These are phyloP conservation scores for Melaleuca alternifolia DNA, from an alignment of 345 rosid species.

Conservation along the genomic window DNA sequence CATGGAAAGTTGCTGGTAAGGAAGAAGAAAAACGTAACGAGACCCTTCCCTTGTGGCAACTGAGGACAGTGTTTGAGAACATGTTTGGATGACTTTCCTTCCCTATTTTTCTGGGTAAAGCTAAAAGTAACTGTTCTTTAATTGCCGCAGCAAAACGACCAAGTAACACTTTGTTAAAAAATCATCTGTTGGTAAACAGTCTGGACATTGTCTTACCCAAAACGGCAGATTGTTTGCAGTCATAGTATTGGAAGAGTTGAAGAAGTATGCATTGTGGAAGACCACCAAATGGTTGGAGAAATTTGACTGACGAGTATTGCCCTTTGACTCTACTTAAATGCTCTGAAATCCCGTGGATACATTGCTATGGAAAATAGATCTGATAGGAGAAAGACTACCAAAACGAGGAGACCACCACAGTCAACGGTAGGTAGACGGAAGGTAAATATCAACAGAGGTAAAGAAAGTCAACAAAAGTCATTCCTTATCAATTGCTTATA, in stretches of 20 bases:
- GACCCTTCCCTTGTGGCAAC: background rate
- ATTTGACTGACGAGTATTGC: background rate
- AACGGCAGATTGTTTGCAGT: background rate
- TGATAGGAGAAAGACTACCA: background rate
- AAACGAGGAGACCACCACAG: background rate
- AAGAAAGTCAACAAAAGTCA: background rate
- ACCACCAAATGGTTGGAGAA: background rate
- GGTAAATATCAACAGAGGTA: background rate
- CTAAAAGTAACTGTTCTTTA: background rate
- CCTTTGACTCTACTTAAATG: background rate
- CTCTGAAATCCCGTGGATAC: background rate
- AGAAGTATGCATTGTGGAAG: background rate
- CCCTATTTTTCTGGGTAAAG: background rate
- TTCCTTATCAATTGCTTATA: background rate
- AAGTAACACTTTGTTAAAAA: background rate
- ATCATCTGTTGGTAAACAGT: background rate
- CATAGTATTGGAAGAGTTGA: background rate
- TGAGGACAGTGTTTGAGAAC: background rate
- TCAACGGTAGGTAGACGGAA: background rate
- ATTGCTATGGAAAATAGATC: background rate
- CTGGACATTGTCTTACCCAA: background rate
- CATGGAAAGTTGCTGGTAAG: background rate
- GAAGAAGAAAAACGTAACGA: fast-evolving
- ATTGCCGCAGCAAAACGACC: background rate
- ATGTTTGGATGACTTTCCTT: background rate